Evolutionary conservation across 768 basidiomycete species (phyloP).

Genomic region (Amanita subjunquillea): DNA sequence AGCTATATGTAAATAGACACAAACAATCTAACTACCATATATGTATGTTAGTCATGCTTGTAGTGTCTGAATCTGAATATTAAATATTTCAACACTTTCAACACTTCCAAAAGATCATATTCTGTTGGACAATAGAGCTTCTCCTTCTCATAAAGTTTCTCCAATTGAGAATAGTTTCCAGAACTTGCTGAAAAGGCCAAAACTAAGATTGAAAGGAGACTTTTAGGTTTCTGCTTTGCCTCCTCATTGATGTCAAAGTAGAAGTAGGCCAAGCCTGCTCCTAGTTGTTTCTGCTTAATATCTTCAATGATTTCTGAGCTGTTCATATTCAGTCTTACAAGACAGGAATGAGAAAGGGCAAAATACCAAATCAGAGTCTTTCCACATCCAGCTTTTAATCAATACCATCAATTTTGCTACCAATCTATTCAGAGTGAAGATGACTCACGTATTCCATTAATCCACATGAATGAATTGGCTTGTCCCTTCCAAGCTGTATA

Average conservation of each 20-base stretch:
- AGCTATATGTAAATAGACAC: no score
- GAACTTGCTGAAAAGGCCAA: neutral
- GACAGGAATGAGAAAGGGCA: neutral
- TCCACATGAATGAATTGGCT: no score
- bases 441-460: no score
- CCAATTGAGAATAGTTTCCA: neutral
- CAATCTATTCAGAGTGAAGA: neutral
- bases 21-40: no score
- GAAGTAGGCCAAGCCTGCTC: neutral
- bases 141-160: neutral
- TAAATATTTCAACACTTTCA: no score
- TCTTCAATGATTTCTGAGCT: neutral
- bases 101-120: neutral
- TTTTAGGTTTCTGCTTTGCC: neutral
- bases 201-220: neutral
- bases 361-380: neutral
- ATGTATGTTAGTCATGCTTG: no score
- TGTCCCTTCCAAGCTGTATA: constrained; percentile 9
- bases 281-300: neutral
- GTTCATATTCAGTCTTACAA: no score
- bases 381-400: neutral
- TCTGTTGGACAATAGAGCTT: neutral
- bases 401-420: neutral
- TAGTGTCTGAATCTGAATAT: no score
- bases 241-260: neutral